phyloP scores from a whole-genome alignment of 208 protist genomes.

The Herpetomonas samuelpessoai region DNA sequence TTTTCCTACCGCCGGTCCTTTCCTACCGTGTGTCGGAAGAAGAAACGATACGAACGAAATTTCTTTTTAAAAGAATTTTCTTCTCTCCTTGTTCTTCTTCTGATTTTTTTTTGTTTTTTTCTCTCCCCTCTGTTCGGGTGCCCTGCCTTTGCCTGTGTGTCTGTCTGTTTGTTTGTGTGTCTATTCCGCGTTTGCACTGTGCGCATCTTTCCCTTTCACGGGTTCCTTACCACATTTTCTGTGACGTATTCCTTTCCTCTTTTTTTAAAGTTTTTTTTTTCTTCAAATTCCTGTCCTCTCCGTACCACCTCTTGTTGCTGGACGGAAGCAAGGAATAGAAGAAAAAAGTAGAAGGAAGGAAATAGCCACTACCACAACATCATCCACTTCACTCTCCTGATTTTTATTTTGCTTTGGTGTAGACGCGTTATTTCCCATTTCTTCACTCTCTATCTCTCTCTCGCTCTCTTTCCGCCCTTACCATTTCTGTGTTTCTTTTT shows the following conservation, averaged over 20 bases:
- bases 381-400: slow-evolving; percentile 10
- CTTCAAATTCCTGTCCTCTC: no score
- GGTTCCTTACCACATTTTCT: no score
- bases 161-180: background rate
- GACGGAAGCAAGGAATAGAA: slow-evolving; percentile 2
- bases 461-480: slow-evolving; percentile 8
- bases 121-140: slow-evolving; percentile 1
- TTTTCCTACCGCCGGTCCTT: no score
- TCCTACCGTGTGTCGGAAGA: no score
- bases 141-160: background rate
- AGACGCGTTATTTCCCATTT: slow-evolving; percentile 7
- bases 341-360: background rate
- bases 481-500: slow-evolving; percentile 12
- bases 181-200: no score
- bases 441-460: slow-evolving; percentile 22
- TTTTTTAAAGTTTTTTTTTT: slow-evolving; percentile 7
- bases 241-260: no score
- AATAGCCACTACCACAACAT: slow-evolving; percentile 1
- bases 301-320: no score
- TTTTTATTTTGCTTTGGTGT: slow-evolving; percentile 15
- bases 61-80: slow-evolving; percentile 5
- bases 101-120: slow-evolving; percentile 2
- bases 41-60: background rate
- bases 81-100: slow-evolving; percentile 1
- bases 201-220: no score